Percentiles rank a stretch among this genome's conserved stretches.
Evolutionary conservation across 768 basidiomycete genomes (phyloP).

Genomic region (Boletus patriciae): DNA sequence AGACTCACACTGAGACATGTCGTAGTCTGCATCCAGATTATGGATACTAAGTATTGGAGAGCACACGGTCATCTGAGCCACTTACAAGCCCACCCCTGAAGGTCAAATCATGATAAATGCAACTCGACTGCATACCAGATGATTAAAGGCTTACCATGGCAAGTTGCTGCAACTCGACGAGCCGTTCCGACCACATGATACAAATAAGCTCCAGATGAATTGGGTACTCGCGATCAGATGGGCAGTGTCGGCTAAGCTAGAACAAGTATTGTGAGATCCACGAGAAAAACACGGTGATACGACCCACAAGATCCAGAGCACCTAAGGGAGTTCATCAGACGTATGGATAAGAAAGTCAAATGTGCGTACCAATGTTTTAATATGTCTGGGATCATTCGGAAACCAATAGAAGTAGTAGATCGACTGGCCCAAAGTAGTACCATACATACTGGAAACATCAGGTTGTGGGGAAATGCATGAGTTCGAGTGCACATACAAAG

Average conservation of each 20-base stretch:
- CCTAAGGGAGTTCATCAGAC: neutral
- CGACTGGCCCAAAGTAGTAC: slow-evolving; percentile 8
- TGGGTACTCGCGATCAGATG: slow-evolving; percentile 8
- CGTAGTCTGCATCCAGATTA: neutral
- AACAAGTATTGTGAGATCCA: neutral
- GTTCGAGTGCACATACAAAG: neutral
- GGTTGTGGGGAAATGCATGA: neutral
- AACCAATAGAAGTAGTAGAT: slow-evolving; percentile 9
- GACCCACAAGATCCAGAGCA: neutral
- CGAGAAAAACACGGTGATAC: neutral
- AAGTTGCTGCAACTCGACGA: neutral
- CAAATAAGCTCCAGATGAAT: slow-evolving; percentile 8
- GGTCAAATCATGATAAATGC: neutral
- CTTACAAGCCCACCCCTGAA: slow-evolving; percentile 15
- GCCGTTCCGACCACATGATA: neutral
- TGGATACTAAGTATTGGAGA: neutral
- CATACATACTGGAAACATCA: slow-evolving; percentile 12
- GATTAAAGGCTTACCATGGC: slow-evolving; percentile 1
- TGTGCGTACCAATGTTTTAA: slow-evolving; percentile 2
- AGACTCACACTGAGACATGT: slow-evolving; percentile 1
- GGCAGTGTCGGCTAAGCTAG: slow-evolving; percentile 4
- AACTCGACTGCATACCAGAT: neutral
- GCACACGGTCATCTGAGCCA: neutral
- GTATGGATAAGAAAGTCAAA: neutral
- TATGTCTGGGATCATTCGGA: neutral